These are phyloP conservation scores for Spirogloea muscicola DNA, from an alignment of 139 green algal genomes.

Conservation along the genomic window DNA sequence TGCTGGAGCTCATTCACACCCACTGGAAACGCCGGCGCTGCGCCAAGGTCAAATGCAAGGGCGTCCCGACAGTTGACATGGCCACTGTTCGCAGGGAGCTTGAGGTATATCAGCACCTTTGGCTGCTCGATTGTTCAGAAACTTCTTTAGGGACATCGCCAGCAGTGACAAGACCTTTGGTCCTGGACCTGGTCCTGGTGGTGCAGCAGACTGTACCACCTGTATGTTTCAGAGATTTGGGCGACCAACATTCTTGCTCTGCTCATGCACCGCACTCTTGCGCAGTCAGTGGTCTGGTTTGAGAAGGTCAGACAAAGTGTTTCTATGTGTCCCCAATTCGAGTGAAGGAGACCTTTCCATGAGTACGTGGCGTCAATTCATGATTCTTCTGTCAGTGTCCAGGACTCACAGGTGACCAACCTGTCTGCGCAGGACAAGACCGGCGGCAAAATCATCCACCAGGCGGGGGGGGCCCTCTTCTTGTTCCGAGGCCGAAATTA, in stretches of 20 bases:
- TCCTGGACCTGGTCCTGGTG: neutral
- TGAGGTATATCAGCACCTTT: conserved; percentile 10
- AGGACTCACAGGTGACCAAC: neutral
- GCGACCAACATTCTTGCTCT: neutral
- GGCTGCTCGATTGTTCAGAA: neutral
- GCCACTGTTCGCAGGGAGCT: conserved; percentile 16
- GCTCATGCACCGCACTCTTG: no score
- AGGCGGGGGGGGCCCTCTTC: conserved; percentile 27
- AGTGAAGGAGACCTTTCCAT: no score
- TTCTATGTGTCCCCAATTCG: no score
- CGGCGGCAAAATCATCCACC: conserved; percentile 25
- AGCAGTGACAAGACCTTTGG: neutral
- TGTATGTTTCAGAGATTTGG: neutral
- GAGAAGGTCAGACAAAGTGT: neutral
- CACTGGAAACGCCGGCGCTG: conserved; percentile 43
- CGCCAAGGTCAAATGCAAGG: conserved; percentile 38
- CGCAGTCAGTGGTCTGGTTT: neutral
- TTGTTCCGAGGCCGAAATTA: conserved; percentile 38
- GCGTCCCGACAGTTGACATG: conserved; percentile 43
- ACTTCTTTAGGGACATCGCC: neutral
- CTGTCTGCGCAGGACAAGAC: conserved; percentile 31
- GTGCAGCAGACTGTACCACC: neutral
- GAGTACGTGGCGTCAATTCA: no score
- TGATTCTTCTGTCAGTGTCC: neutral
- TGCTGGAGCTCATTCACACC: conserved; percentile 31